Evolutionary conservation across 768 basidiomycete genomes (phyloP).

Genomic region (Kwoniella pini): DNA sequence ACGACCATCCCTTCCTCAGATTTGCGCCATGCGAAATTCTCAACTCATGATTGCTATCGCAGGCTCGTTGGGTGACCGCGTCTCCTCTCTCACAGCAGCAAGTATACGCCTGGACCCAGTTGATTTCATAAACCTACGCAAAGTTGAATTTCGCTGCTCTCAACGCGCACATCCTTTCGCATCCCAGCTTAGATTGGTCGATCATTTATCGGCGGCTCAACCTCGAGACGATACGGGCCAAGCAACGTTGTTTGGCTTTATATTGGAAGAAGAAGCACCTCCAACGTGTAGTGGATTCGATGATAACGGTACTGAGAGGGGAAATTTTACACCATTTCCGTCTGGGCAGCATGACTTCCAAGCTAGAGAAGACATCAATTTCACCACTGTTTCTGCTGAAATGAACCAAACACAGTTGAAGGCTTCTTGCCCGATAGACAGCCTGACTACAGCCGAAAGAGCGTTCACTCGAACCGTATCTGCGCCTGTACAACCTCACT

Average conservation of each 20-base stretch:
- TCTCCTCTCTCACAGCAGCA: slow-evolving; percentile 19
- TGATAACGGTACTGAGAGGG: neutral
- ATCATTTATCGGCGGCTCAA: neutral
- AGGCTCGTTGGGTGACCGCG: slow-evolving; percentile 33
- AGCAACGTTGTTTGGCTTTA: slow-evolving; percentile 35
- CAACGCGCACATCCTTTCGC: slow-evolving; percentile 42
- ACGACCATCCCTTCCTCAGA: too few relatives aligned
- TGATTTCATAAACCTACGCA: slow-evolving; percentile 40
- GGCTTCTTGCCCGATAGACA: neutral
- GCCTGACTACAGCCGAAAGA: neutral
- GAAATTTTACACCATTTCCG: too few relatives aligned
- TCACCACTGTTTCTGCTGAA: too few relatives aligned
- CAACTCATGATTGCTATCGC: neutral
- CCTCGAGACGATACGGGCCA: slow-evolving; percentile 15
- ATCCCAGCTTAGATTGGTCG: slow-evolving; percentile 35
- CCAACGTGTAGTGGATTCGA: slow-evolving; percentile 41
- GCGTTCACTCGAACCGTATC: slow-evolving; percentile 19
- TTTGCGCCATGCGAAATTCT: too few relatives aligned
- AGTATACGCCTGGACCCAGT: slow-evolving; percentile 39
- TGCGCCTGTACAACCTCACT: slow-evolving; percentile 4
- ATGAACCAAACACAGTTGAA: too few relatives aligned
- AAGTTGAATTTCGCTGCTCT: slow-evolving; percentile 35
- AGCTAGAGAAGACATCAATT: too few relatives aligned
- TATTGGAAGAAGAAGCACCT: slow-evolving; percentile 46
- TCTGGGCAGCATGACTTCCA: too few relatives aligned